Conservation (phyloP, 192 early-diverging fungal genomes). For the Podila epicladia region DNA sequence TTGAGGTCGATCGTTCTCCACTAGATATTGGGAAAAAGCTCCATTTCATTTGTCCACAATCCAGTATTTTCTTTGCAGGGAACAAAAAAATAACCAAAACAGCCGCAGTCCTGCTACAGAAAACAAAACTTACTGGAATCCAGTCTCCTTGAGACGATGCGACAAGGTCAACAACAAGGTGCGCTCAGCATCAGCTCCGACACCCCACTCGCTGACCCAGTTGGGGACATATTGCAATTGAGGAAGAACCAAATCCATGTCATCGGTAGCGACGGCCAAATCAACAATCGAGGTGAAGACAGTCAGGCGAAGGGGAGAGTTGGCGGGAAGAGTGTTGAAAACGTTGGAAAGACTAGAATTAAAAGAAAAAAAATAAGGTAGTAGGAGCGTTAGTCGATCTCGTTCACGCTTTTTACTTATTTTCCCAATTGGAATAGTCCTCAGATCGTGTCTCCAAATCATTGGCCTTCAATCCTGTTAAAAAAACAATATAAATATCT, state of each 20-base stretch:
- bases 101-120: background rate
- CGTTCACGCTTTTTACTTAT: background rate
- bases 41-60: no score
- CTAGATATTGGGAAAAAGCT: no score
- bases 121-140: conserved; percentile 62
- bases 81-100: background rate
- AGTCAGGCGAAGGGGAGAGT: conserved; percentile 64
- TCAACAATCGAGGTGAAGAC: conserved; percentile 82
- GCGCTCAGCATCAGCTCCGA: conserved; percentile 64
- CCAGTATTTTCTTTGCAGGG: background rate
- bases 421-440: background rate
- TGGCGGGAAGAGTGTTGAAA: conserved; percentile 80
- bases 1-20: background rate
- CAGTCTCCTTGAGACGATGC: conserved; percentile 66
- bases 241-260: conserved; percentile 73
- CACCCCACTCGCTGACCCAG: conserved; percentile 78
- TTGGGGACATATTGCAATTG: conserved; percentile 69
- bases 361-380: background rate
- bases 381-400: conserved; percentile 6
- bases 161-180: conserved; percentile 71
- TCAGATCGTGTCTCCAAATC: background rate
- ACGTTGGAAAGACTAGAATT: conserved; percentile 76
- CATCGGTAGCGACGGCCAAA: conserved; percentile 75
- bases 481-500: background rate
- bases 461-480: conserved; percentile 22